Conservation (phyloP, 2,329 filamentous ascomycete genomes). For the Blastomyces silverae region DNA sequence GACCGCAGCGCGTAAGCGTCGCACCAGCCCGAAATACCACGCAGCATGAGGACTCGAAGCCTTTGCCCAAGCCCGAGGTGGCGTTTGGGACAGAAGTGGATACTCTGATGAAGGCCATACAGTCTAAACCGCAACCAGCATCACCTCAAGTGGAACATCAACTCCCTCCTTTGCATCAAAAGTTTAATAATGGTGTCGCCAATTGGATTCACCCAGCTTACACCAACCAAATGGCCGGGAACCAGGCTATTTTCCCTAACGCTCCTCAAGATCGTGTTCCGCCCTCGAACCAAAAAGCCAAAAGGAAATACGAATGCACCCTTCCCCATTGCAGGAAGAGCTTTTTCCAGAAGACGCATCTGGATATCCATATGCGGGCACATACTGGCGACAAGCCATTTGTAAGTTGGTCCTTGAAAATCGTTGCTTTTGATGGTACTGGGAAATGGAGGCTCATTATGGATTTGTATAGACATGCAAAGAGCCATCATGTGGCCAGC, state of each 20-base stretch:
- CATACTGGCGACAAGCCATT: slow-evolving; percentile 91
- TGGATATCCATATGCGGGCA: slow-evolving; percentile 79
- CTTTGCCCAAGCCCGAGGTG: slow-evolving; percentile 42
- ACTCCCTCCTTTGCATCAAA: slow-evolving; percentile 33
- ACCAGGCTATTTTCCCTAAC: slow-evolving; percentile 19
- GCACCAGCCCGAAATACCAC: background rate
- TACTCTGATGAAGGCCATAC: slow-evolving; percentile 80
- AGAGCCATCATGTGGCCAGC: slow-evolving; percentile 64
- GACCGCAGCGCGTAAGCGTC: slow-evolving; percentile 4
- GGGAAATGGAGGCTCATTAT: slow-evolving; percentile 11
- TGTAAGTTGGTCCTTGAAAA: slow-evolving; percentile 50
- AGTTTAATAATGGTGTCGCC: slow-evolving; percentile 24
- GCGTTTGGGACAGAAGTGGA: slow-evolving; percentile 78
- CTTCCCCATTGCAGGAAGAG: slow-evolving; percentile 69
- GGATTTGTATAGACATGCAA: slow-evolving; percentile 53
- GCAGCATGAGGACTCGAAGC: slow-evolving; percentile 4
- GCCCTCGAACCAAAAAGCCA: slow-evolving; percentile 35
- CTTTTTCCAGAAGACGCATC: slow-evolving; percentile 86
- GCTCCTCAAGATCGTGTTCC: slow-evolving; percentile 33
- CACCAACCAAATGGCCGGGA: slow-evolving; percentile 13
- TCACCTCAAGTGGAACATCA: slow-evolving; percentile 28
- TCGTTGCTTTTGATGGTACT: background rate
- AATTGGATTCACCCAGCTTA: slow-evolving; percentile 21
- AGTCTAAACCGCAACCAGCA: slow-evolving; percentile 50
- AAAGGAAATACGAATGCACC: slow-evolving; percentile 65